Conservation (phyloP, 75 land plant genomes). For the Chamaecyparis obtusa region DNA sequence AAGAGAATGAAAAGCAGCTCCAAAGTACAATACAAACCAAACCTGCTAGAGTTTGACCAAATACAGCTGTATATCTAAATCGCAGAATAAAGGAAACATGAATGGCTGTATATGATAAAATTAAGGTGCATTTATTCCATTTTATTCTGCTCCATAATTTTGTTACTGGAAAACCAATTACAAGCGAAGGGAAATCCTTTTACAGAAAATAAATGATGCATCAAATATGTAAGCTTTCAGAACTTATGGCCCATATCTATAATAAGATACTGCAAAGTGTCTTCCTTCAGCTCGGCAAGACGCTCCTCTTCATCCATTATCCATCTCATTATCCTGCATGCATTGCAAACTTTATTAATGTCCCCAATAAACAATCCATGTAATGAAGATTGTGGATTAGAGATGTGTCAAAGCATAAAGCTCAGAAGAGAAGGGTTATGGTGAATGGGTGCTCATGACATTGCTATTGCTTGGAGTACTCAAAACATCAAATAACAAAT, state of each 20-base stretch:
- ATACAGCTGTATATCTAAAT: background rate
- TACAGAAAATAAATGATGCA: background rate
- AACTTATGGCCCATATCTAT: slow-evolving; percentile 65
- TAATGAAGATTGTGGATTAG: background rate
- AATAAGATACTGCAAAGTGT: slow-evolving; percentile 52
- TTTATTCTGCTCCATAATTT: background rate
- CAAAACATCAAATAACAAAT: too few relatives aligned
- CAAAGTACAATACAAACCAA: background rate
- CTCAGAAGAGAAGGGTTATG: too few relatives aligned
- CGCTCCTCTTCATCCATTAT: slow-evolving; percentile 68
- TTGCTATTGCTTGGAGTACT: too few relatives aligned
- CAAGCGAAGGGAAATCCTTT: too few relatives aligned
- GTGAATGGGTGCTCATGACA: too few relatives aligned
- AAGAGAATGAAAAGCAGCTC: background rate
- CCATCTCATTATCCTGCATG: slow-evolving; percentile 67
- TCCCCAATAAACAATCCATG: background rate
- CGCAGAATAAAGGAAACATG: background rate
- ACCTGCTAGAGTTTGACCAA: background rate
- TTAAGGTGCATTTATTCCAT: background rate
- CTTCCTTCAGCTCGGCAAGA: slow-evolving; percentile 32
- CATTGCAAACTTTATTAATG: background rate
- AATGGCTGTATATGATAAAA: background rate
- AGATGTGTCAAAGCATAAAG: too few relatives aligned
- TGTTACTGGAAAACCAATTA: background rate
- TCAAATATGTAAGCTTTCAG: background rate